A percentile compares a stretch with the other conserved stretches of the same genome.
These are phyloP conservation scores for Puccinellia tenuiflora DNA, from an alignment of 176 grass and related monocot species.

Conservation along the genomic window DNA sequence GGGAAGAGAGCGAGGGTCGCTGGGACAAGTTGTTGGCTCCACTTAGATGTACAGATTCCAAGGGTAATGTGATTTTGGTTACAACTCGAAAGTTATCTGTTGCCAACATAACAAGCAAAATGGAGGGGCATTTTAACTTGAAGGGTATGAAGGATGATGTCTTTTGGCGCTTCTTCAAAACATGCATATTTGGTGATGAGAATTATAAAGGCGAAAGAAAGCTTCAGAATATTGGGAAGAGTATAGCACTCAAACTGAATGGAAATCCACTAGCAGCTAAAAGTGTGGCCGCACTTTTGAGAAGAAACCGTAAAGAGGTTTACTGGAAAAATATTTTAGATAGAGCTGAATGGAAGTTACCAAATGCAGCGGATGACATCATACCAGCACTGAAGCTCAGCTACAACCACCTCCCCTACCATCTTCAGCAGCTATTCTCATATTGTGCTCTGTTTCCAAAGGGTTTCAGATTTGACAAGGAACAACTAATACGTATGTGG, in stretches of 20 bases:
- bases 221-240: slow-evolving; percentile 27
- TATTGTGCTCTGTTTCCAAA: slow-evolving; percentile 53
- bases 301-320: background rate
- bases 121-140: slow-evolving; percentile 14
- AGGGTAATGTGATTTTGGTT: slow-evolving; percentile 31
- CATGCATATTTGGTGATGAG: slow-evolving; percentile 38
- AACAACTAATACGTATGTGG: slow-evolving; percentile 34
- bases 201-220: background rate
- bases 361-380: background rate
- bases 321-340: slow-evolving; percentile 36
- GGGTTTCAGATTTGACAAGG: slow-evolving; percentile 37
- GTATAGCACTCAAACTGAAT: slow-evolving; percentile 29
- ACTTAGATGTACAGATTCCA: slow-evolving; percentile 27
- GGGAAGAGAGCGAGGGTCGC: slow-evolving; percentile 38
- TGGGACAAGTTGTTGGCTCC: slow-evolving; percentile 49
- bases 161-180: slow-evolving; percentile 36
- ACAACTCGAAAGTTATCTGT: slow-evolving; percentile 38
- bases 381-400: slow-evolving; percentile 42
- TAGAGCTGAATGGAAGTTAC: slow-evolving; percentile 30
- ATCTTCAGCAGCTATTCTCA: slow-evolving; percentile 32
- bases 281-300: slow-evolving; percentile 39
- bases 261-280: slow-evolving; percentile 53
- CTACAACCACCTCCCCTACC: slow-evolving; percentile 24
- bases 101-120: background rate
- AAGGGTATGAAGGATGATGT: slow-evolving; percentile 21